Conservation (phyloP, 2,329 filamentous ascomycete genomes). For the Orbilia blumenaviensis region DNA sequence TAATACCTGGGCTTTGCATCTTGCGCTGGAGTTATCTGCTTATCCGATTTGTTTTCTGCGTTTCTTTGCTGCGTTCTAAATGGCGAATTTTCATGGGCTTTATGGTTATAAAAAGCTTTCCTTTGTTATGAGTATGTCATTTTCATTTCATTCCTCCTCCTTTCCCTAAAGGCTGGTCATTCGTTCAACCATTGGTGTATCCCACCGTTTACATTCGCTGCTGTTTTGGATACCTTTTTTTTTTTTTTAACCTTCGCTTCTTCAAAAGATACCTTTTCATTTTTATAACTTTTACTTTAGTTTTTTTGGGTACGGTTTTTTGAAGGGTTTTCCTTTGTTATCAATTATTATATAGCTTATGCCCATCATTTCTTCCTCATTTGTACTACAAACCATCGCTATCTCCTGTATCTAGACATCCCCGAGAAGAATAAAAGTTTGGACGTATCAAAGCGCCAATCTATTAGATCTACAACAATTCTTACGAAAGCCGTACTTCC, state of each 20-base stretch:
- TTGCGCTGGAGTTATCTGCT: conserved; percentile 50
- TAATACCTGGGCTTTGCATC: conserved; percentile 51
- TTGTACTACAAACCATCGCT: conserved; percentile 35
- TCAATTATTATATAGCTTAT: neutral
- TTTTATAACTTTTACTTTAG: conserved; percentile 9
- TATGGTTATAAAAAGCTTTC: conserved; percentile 53
- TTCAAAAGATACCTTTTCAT: conserved; percentile 51
- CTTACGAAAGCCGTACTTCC: neutral
- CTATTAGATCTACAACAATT: conserved; percentile 11
- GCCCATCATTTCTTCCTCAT: neutral
- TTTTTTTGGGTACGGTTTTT: conserved; percentile 31
- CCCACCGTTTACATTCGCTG: conserved; percentile 49
- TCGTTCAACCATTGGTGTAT: conserved; percentile 50
- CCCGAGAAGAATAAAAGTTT: conserved; percentile 33
- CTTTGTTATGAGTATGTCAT: conserved; percentile 39
- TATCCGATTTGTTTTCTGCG: neutral
- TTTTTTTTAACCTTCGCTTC: conserved; percentile 45
- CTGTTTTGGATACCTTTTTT: conserved; percentile 25
- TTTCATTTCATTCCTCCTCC: conserved; percentile 31
- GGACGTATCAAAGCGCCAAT: conserved; percentile 13
- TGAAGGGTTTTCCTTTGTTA: conserved; percentile 20
- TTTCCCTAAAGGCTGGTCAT: conserved; percentile 52
- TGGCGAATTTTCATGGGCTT: conserved; percentile 49
- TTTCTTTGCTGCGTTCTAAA: neutral
- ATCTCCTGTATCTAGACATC: conserved; percentile 48